Evolutionary conservation across 108 stramenopile genomes (phyloP), one percentile per base, ranked within the genome.

Genomic region (Cyclotella sp.): DNA sequence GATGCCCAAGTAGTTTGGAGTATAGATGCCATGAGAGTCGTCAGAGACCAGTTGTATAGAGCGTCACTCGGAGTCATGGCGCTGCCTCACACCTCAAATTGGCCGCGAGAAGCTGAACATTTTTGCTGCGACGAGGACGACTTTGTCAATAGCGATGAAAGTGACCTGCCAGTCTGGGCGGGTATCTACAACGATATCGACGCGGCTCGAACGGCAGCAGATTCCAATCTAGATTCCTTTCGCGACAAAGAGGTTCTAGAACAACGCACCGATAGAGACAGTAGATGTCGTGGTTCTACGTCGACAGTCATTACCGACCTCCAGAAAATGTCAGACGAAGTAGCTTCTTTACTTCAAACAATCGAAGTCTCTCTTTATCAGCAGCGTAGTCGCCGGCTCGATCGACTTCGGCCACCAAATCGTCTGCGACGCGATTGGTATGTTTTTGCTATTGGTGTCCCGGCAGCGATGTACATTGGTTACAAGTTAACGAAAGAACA

Each of bases 1-100:
- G 79, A 90, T 55, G 89, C 90, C 8, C 51, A 93, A 58, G 88
- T 88, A n/a, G 77, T 81, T 15, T 95, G 95, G 95, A 88, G 90
- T 29, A 85, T 95, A 22, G 91, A 93, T 86, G 95, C 91, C 16
- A 87, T 95, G 57, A 49, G 73, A 18, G 68, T 95, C 46, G 70
- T 93, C 47, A 86, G 95, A 26, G 79, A 80, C 46, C 91, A 93
- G 70, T 72, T 95, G 14, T 88, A 79, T 67, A 76, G 92, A 42
- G 90, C 91, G 3, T 70, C 82, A 16, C 86, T 81, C 63, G 90
- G 90, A 29, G 27, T 49, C 45, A 51, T 75, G 11, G 57, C 66
- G 5, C 73, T 95, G 28, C 95, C 95, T 9, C 92, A 73, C 65
- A 61, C 67, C 0, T 68, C 82, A 9, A 81, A 95, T 68, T 95